Conservation (phyloP, 2,329 filamentous ascomycete species). For the Macrophomina phaseolina region DNA sequence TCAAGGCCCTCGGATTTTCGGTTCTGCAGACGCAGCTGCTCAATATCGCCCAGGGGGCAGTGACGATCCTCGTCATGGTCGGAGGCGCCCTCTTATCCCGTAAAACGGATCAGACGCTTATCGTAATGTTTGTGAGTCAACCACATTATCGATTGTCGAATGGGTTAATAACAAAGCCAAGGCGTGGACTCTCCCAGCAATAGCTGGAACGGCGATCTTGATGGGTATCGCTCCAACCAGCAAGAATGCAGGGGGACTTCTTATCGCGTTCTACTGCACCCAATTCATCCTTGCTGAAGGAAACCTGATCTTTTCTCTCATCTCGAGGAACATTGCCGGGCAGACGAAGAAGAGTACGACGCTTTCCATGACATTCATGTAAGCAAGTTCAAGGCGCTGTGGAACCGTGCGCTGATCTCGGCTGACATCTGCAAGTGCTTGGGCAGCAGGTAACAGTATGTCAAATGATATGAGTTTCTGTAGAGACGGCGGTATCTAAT, state of each 20-base stretch:
- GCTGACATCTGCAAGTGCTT: background rate
- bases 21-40: conserved; percentile 38
- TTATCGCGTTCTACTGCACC: conserved; percentile 39
- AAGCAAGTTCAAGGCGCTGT: background rate
- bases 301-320: conserved; percentile 31
- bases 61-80: conserved; percentile 36
- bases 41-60: conserved; percentile 38
- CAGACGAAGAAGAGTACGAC: conserved; percentile 33
- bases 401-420: background rate
- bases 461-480: background rate
- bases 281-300: conserved; percentile 35
- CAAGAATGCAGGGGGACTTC: conserved; percentile 33
- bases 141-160: background rate
- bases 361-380: conserved; percentile 31
- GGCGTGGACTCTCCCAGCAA: conserved; percentile 28
- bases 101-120: conserved; percentile 32
- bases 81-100: conserved; percentile 32
- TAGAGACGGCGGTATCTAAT: conserved; percentile 1
- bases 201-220: conserved; percentile 35
- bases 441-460: background rate
- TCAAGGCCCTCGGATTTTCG: conserved; percentile 37
- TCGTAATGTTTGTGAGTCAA: conserved; percentile 34
- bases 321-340: conserved; percentile 32
- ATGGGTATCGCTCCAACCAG: conserved; percentile 33
- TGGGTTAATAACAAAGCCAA: background rate